These are phyloP conservation scores for Phoma sp. DNA, from an alignment of 2,329 filamentous ascomycete species.

Conservation along the genomic window DNA sequence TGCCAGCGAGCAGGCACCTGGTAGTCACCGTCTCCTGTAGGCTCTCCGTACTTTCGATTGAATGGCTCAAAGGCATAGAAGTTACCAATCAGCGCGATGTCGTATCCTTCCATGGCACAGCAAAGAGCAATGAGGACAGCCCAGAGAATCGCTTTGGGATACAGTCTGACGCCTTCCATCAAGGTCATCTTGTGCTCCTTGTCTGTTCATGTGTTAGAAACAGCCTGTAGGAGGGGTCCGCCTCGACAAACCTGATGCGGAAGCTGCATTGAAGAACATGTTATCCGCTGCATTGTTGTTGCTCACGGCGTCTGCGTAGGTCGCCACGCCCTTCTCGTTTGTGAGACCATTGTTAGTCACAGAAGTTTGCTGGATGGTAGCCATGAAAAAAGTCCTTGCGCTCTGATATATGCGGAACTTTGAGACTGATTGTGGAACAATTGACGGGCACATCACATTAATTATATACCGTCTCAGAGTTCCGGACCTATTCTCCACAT, in stretches of 20 bases:
- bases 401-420: background rate
- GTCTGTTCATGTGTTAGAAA: background rate
- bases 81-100: conserved; percentile 77
- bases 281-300: background rate
- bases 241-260: background rate
- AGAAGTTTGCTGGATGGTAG: background rate
- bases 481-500: background rate
- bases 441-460: no score
- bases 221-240: background rate
- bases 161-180: conserved; percentile 73
- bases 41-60: conserved; percentile 48
- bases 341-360: background rate
- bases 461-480: background rate
- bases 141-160: conserved; percentile 83
- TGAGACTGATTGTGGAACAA: no score
- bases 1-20: conserved; percentile 53
- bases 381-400: background rate
- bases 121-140: conserved; percentile 80
- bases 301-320: background rate
- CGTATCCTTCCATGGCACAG: conserved; percentile 89
- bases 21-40: conserved; percentile 35
- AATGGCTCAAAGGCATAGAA: conserved; percentile 62
- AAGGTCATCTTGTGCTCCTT: conserved; percentile 46
- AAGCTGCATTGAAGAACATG: background rate
- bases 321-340: background rate